These are phyloP conservation scores for Chytriomyces hyalinus DNA, from an alignment of 192 early-diverging fungal species.

Conservation along the genomic window DNA sequence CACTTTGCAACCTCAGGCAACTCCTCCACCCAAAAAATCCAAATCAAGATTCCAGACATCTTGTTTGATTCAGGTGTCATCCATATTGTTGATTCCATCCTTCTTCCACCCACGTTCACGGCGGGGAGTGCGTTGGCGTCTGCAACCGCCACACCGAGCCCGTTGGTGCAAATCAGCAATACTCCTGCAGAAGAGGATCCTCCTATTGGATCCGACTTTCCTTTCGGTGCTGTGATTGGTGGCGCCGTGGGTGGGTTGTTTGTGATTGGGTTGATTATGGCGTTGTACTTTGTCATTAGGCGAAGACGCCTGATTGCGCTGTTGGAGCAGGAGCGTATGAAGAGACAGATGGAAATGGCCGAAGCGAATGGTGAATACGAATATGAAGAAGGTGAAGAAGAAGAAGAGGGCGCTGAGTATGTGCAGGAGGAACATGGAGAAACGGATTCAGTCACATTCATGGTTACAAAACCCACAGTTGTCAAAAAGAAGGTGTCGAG, in stretches of 20 bases:
- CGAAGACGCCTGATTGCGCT: conserved; percentile 28
- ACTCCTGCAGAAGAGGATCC: background rate
- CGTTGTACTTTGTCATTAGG: conserved; percentile 12
- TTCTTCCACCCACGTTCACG: conserved; percentile 25
- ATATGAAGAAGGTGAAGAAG: background rate
- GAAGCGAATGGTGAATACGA: background rate
- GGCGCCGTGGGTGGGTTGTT: conserved; percentile 24
- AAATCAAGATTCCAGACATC: conserved; percentile 28
- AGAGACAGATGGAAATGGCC: conserved; percentile 15
- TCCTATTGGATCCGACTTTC: conserved; percentile 31
- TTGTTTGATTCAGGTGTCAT: conserved; percentile 41
- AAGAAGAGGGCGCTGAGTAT: conserved; percentile 3
- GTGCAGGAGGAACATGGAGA: background rate
- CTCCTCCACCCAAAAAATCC: background rate
- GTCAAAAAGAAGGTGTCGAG: background rate
- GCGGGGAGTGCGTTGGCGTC: background rate
- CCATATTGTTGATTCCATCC: conserved; percentile 38
- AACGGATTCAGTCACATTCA: background rate
- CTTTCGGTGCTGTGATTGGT: conserved; percentile 33
- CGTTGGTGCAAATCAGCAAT: conserved; percentile 11
- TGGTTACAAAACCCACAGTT: background rate
- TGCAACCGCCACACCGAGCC: background rate
- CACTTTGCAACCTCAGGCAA: conserved; percentile 9
- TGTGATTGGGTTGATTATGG: conserved; percentile 11
- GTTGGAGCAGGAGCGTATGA: conserved; percentile 16